Evolutionary conservation across 768 basidiomycete species (phyloP), one percentile per base, ranked within the genome.

Genomic region (Mycena capillaripes): DNA sequence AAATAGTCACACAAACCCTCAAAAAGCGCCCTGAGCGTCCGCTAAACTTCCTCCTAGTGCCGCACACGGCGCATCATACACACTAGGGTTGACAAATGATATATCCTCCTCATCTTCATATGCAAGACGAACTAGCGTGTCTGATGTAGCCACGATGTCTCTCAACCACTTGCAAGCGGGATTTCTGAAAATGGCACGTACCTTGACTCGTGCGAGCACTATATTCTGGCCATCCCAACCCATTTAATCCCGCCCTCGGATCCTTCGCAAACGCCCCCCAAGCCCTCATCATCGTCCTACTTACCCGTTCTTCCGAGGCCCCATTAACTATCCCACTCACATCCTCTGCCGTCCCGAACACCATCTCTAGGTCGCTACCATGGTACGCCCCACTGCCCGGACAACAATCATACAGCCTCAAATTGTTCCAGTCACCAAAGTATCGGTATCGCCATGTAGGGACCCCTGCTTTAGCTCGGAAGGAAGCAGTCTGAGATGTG

Each of bases 331-430:
- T 32, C 32, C 68, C 68, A 46, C 58, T 69, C 36, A 61, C 68
- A 42, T 61, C 68, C 36, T 40, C 52, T 8, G 34, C 58, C 9
- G 68, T 69, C 48, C 68, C 68, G 21, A 69, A 69, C 6, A 69
- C 48, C 68, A 69, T 61, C 50, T 52, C 59, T 19, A 69, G 48
- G 14, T 69, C 68, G 34, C 58, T 69, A 4, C 59, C 59, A 56
- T 69, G 68, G 25, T 69, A 69, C n/a, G 68, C 68, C n/a, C 68
- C 68, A 42, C 68, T 69, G 12, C 58, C 58, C 21, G 68, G 58
- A 50, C 64, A 65, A n/a, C 64, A 65, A 42, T 65, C 53, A 30
- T 53, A 69, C 59, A 69, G 52, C 59, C 68, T 48, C 52, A 69
- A 38, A 48, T 62, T 69, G 16, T 62, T 25, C 68, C 68, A 69